A percentile compares a stretch with the other conserved stretches of the same genome.
Evolutionary conservation across 108 stramenopile genomes (phyloP).

Genomic region (Nitzschia palea): DNA sequence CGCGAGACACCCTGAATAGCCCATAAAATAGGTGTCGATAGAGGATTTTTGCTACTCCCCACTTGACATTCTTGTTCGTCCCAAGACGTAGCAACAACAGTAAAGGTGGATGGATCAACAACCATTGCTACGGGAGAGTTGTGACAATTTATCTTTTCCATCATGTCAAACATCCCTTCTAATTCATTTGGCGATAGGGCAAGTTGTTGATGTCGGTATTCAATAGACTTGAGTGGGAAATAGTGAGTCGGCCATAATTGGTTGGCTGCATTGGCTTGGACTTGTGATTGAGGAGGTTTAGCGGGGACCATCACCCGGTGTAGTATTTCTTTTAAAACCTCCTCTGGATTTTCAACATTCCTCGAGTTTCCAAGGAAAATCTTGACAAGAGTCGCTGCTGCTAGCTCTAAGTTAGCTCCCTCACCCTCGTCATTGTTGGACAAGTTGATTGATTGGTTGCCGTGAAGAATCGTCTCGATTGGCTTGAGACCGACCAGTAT

Average conservation of each 20-base stretch:
- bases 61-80: constrained; percentile 14
- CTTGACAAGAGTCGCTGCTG: too few species aligned
- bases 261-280: constrained; percentile 63
- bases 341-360: neutral
- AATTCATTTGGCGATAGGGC: constrained; percentile 38
- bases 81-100: constrained; percentile 9
- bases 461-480: too few species aligned
- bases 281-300: constrained; percentile 53
- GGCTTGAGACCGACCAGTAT: too few species aligned
- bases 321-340: constrained; percentile 9
- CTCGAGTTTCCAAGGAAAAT: too few species aligned
- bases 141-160: neutral
- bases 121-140: constrained; percentile 19
- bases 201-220: constrained; percentile 51
- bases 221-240: constrained; percentile 54
- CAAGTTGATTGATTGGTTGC: neutral
- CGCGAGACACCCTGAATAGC: constrained; percentile 84
- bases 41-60: constrained; percentile 42
- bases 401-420: too few species aligned
- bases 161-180: constrained; percentile 10
- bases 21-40: constrained; percentile 61
- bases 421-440: neutral
- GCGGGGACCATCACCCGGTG: constrained; percentile 40
- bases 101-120: constrained; percentile 7
- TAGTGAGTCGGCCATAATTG: constrained; percentile 65